Base-by-base conservation (phyloP, 2,329 filamentous ascomycete species). In the Rosellinia necatrix region DNA sequence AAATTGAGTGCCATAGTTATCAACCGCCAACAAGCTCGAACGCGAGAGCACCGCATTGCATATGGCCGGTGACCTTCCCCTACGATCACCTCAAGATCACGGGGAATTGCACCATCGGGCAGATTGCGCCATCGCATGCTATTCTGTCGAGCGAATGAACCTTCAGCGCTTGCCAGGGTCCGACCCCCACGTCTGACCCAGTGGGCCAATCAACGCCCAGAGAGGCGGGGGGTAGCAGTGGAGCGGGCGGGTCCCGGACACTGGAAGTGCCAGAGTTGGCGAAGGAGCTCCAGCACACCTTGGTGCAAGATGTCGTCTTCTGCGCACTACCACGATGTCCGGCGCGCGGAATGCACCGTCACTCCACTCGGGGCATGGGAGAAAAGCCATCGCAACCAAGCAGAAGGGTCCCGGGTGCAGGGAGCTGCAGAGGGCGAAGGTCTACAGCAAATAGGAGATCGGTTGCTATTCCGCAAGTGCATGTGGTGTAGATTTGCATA, bases 81-180 rank as follows among this genome's bases (percentile, higher is more conserved):
- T 59, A 62, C 42, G 58, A 69, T 68, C 64, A 66, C 67, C 56
- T 66, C 59, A 68, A 75, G 74, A 77, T 84, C 82, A 84, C 81
- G 81, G 76, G 81, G 72, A 81, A 85, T 85, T 78, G 80, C 82
- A 80, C 78, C 81, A 85, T 85, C 76, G 72, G 65, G 69, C 30
- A 60, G 62, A 70, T 69, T 67, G 68, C 69, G 69, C 70, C 59
- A 71, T 71, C 56, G 63, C 62, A 66, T 62, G 64, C 63, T 60
- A 64, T 56, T 64, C 60, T 66, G 64, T 67, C 63, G 65, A 61
- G 61, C 51, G 42, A 54, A 61, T 49, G 44, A 43, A 58, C 50
- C 44, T 53, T 52, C 35, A 59, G 62, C 55, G 54, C 61, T 64
- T 51, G 62, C 63, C 48, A 47, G 56, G 49, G 49, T 53, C 37